These are phyloP conservation scores for Penicillium diatomitis DNA, from an alignment of 495 filamentous ascomycete genomes.

Conservation along the genomic window DNA sequence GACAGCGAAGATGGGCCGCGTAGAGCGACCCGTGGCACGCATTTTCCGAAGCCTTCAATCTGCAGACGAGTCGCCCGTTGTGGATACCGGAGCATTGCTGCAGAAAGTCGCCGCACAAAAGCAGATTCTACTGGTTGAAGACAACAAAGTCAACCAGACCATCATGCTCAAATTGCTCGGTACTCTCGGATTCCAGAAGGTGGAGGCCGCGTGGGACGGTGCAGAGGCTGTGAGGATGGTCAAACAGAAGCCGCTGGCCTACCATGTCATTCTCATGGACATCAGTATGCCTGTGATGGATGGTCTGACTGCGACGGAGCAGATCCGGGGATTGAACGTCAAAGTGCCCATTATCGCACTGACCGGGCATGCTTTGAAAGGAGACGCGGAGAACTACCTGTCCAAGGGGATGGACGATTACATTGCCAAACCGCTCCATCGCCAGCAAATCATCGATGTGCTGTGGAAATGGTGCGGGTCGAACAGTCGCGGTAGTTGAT, in stretches of 20 bases:
- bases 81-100: slow-evolving; percentile 13
- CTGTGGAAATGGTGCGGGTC: slow-evolving; percentile 33
- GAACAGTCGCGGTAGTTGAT: slow-evolving; percentile 1
- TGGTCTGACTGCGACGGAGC: slow-evolving; percentile 52
- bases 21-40: slow-evolving; percentile 7
- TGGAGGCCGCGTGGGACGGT: slow-evolving; percentile 48
- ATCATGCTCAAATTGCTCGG: slow-evolving; percentile 51
- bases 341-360: slow-evolving; percentile 53
- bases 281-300: slow-evolving; percentile 70
- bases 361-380: slow-evolving; percentile 55
- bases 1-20: slow-evolving; percentile 40
- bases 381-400: slow-evolving; percentile 48
- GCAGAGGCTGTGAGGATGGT: slow-evolving; percentile 46
- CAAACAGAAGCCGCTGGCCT: slow-evolving; percentile 38
- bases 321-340: slow-evolving; percentile 46
- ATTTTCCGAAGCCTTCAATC: not conserved
- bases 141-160: slow-evolving; percentile 56
- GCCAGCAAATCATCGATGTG: slow-evolving; percentile 25
- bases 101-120: slow-evolving; percentile 33
- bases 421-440: slow-evolving; percentile 51
- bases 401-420: slow-evolving; percentile 56
- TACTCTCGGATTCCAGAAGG: slow-evolving; percentile 42
- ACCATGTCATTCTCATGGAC: slow-evolving; percentile 50
- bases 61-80: not conserved
- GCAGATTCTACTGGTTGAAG: slow-evolving; percentile 47